phyloP scores from a whole-genome alignment of 192 early-diverging fungal genomes.

The Thoreauomyces humboldtii region DNA sequence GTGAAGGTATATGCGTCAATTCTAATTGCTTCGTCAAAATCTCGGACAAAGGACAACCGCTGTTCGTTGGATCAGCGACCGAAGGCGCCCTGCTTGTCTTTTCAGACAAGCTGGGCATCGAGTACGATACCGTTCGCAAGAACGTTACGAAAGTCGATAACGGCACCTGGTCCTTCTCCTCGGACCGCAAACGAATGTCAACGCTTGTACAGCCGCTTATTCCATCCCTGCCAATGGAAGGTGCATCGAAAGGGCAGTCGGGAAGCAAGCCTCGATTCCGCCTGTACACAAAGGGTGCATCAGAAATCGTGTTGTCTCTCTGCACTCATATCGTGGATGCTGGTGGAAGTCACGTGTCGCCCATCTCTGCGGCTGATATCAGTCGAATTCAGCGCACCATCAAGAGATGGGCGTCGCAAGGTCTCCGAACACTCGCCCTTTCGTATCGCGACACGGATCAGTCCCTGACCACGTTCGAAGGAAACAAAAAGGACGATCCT shows the following conservation, averaged over 20 bases:
- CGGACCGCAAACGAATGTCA: slow-evolving; percentile 58
- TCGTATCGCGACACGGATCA: slow-evolving; percentile 52
- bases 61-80: slow-evolving; percentile 58
- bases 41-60: slow-evolving; percentile 34
- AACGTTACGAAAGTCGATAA: slow-evolving; percentile 43
- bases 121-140: slow-evolving; percentile 43
- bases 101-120: slow-evolving; percentile 41
- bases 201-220: slow-evolving; percentile 39
- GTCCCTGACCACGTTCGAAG: slow-evolving; percentile 33
- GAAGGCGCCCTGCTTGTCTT: slow-evolving; percentile 59
- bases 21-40: slow-evolving; percentile 59
- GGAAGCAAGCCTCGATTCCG: slow-evolving; percentile 30
- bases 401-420: slow-evolving; percentile 57
- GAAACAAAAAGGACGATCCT: slow-evolving; percentile 39
- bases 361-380: slow-evolving; percentile 28
- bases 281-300: slow-evolving; percentile 57
- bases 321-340: slow-evolving; percentile 50
- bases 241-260: not conserved
- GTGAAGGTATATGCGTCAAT: slow-evolving; percentile 50
- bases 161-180: slow-evolving; percentile 56
- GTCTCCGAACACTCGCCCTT: slow-evolving; percentile 52
- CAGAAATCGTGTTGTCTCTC: slow-evolving; percentile 53
- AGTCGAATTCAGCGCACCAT: slow-evolving; percentile 41
- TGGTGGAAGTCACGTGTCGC: slow-evolving; percentile 17
- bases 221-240: not conserved